A percentile compares a stretch with the other conserved stretches of the same genome.
These are phyloP conservation scores for Chalciporus pseudorubinellus DNA, from an alignment of 768 basidiomycete genomes.

Conservation along the genomic window DNA sequence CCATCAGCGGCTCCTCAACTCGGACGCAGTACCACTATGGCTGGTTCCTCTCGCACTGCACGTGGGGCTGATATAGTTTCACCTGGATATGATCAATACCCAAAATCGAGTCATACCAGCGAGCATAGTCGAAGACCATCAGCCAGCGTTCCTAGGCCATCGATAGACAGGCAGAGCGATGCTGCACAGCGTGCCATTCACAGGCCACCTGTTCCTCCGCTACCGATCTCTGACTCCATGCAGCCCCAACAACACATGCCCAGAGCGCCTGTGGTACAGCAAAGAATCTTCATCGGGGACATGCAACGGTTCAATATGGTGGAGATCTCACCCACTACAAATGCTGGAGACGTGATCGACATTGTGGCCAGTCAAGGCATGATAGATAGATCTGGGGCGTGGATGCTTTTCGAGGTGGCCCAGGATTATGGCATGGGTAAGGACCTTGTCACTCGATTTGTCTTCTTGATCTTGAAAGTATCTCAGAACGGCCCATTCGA, in stretches of 20 bases:
- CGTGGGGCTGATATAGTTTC: constrained; percentile 18
- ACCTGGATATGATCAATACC: constrained; percentile 16
- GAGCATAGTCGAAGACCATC: constrained; percentile 27
- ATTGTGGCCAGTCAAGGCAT: constrained; percentile 65
- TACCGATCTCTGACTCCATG: constrained; percentile 35
- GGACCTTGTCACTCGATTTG: constrained; percentile 17
- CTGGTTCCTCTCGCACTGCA: constrained; percentile 9
- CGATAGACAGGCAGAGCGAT: constrained; percentile 24
- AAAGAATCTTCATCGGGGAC: constrained; percentile 75
- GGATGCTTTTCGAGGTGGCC: constrained; percentile 90
- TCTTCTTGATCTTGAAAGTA: constrained; percentile 9
- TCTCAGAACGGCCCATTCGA: constrained; percentile 82
- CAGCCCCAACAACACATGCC: constrained; percentile 27
- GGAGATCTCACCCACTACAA: constrained; percentile 64
- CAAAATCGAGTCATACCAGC: constrained; percentile 22
- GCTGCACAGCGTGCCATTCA: constrained; percentile 24
- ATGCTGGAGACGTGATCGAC: constrained; percentile 69
- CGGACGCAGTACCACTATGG: constrained; percentile 38
- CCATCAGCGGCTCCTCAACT: constrained; percentile 28
- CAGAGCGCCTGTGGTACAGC: constrained; percentile 46
- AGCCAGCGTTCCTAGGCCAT: constrained; percentile 17
- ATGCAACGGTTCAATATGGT: constrained; percentile 75
- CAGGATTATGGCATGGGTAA: constrained; percentile 92
- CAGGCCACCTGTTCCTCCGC: constrained; percentile 39
- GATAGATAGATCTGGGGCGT: constrained; percentile 63